These are phyloP conservation scores for Metschnikowia proteae DNA, from an alignment of 805 yeast genomes.

Conservation along the genomic window DNA sequence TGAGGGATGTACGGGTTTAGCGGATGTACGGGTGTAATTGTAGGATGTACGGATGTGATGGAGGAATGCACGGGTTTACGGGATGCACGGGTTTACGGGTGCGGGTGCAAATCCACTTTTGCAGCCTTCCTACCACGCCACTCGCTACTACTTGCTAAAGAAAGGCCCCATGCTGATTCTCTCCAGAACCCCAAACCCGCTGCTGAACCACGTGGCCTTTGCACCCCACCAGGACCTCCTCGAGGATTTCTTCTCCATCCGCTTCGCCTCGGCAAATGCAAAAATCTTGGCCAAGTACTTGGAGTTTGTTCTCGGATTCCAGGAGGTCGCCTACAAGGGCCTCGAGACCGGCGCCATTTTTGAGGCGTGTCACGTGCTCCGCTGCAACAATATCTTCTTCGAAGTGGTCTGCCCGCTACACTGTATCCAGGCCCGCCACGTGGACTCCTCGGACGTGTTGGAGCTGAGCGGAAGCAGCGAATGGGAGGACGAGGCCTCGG, in stretches of 20 bases:
- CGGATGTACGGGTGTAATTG: neutral
- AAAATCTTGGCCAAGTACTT: slow-evolving; percentile 57
- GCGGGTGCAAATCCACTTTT: neutral
- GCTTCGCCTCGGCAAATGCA: slow-evolving; percentile 73
- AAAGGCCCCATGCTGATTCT: slow-evolving; percentile 4
- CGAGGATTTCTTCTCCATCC: slow-evolving; percentile 54
- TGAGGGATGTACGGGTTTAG: too few relatives aligned
- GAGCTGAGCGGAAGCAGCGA: slow-evolving; percentile 1
- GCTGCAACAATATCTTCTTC: slow-evolving; percentile 51
- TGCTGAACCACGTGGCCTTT: neutral
- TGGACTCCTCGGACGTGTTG: neutral
- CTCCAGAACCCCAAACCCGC: neutral
- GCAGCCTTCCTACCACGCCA: neutral
- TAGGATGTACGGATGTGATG: neutral
- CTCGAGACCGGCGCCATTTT: slow-evolving; percentile 63
- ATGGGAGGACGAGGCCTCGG: neutral
- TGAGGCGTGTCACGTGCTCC: slow-evolving; percentile 56
- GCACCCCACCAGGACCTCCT: neutral
- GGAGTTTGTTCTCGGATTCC: slow-evolving; percentile 57
- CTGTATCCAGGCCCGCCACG: slow-evolving; percentile 13
- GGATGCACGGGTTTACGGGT: neutral
- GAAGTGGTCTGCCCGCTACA: slow-evolving; percentile 43
- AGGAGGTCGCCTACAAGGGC: slow-evolving; percentile 58
- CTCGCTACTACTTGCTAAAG: slow-evolving; percentile 2
- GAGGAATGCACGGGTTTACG: neutral